A percentile compares a stretch with the other conserved stretches of the same genome.
Conservation (phyloP, 257 asterid genomes). For the Scutellaria galericulata region DNA sequence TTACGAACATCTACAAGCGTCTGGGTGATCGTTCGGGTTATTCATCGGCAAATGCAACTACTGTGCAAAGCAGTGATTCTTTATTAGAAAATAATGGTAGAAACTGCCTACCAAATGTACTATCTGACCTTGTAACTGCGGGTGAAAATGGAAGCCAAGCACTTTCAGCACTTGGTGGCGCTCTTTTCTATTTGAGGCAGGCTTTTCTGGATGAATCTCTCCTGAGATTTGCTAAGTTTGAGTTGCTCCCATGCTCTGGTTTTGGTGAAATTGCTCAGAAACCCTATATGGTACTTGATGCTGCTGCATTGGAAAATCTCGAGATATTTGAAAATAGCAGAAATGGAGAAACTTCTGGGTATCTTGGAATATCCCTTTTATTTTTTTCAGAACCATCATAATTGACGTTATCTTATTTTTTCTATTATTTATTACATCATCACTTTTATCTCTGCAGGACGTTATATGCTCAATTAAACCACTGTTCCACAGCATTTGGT, state of each 20-base stretch:
- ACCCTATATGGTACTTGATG: constrained; percentile 88
- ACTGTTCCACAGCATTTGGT: constrained; percentile 89
- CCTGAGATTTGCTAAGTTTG: constrained; percentile 85
- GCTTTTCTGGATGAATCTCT: constrained; percentile 88
- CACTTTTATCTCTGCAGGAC: constrained; percentile 58
- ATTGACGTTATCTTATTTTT: constrained; percentile 23
- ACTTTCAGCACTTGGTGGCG: constrained; percentile 93
- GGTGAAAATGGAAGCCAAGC: constrained; percentile 87
- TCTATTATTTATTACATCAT: neutral
- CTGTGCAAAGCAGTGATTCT: constrained; percentile 39
- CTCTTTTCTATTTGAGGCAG: constrained; percentile 84
- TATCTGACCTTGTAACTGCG: constrained; percentile 64
- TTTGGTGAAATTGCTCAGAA: constrained; percentile 63
- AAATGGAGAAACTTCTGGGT: constrained; percentile 94
- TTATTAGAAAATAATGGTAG: constrained; percentile 42
- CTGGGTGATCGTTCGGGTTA: constrained; percentile 43
- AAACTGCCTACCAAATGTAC: constrained; percentile 61
- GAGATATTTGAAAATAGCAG: constrained; percentile 93
- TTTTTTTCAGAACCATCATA: constrained; percentile 25
- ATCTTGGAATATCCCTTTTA: constrained; percentile 31
- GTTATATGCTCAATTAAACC: constrained; percentile 80
- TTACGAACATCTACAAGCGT: constrained; percentile 54
- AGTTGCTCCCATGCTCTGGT: constrained; percentile 84
- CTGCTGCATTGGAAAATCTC: constrained; percentile 94
- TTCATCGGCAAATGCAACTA: constrained; percentile 43